These are phyloP conservation scores for Penicillium salamii DNA, from an alignment of 495 filamentous ascomycete species.

Conservation along the genomic window DNA sequence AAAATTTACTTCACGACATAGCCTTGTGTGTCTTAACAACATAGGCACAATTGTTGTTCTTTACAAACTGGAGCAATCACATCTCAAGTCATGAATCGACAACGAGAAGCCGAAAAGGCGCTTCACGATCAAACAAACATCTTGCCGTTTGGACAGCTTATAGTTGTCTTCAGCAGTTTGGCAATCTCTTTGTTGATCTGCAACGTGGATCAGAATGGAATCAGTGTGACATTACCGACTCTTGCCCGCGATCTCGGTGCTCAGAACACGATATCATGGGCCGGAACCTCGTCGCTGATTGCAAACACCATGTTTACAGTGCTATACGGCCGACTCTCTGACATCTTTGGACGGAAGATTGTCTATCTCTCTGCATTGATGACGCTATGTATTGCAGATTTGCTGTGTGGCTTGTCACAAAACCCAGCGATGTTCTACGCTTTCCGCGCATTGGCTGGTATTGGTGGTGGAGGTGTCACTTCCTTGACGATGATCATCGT, in stretches of 20 bases:
- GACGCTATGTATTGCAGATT: constrained; percentile 50
- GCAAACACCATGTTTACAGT: constrained; percentile 69
- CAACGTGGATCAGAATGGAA: constrained; percentile 63
- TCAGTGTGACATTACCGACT: constrained; percentile 58
- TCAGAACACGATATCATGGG: constrained; percentile 65
- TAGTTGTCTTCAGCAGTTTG: constrained; percentile 56
- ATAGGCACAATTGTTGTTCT: too few species aligned
- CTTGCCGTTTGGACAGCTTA: constrained; percentile 51
- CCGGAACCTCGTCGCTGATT: constrained; percentile 73
- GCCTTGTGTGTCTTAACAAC: too few species aligned
- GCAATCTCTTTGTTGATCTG: constrained; percentile 54
- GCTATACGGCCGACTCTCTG: constrained; percentile 56
- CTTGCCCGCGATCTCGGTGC: constrained; percentile 58
- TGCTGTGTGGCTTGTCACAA: constrained; percentile 51
- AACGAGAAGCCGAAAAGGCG: constrained; percentile 42
- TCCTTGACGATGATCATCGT: constrained; percentile 52
- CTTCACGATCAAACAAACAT: constrained; percentile 56
- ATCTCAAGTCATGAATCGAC: constrained; percentile 31
- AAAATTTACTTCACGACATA: not conserved
- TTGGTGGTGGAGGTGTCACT: constrained; percentile 52
- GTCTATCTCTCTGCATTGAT: constrained; percentile 46
- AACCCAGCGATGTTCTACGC: constrained; percentile 52
- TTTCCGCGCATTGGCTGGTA: constrained; percentile 53
- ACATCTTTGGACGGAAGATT: constrained; percentile 57
- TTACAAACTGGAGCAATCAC: not conserved